phyloP scores from a whole-genome alignment of 176 grass and related monocot genomes.

The Lolium perenne region DNA sequence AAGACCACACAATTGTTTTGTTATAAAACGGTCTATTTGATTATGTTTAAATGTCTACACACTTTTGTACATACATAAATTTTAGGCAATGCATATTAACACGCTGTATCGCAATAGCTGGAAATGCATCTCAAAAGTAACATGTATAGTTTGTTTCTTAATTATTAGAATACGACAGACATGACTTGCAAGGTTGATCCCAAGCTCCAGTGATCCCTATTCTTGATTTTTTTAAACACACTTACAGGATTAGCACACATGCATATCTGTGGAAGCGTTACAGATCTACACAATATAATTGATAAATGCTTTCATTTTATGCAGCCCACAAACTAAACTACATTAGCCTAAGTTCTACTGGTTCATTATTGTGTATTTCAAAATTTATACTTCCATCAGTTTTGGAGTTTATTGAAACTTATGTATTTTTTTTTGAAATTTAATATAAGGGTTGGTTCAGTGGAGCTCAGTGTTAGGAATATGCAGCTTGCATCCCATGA shows the following conservation, averaged over 20 bases:
- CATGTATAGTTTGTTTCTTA: no score
- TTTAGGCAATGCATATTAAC: not conserved
- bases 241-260: not conserved
- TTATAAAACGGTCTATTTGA: constrained; percentile 8
- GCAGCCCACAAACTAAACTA: not conserved
- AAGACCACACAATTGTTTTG: not conserved
- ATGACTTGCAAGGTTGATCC: not conserved
- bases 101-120: not conserved
- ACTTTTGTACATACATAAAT: not conserved
- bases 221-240: not conserved
- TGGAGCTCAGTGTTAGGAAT: not conserved
- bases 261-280: not conserved
- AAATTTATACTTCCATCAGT: not conserved
- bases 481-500: not conserved
- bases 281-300: not conserved
- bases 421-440: not conserved
- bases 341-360: not conserved
- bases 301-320: not conserved
- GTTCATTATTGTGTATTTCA: not conserved
- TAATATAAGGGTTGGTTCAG: not conserved
- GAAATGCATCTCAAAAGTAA: not conserved
- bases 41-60: not conserved
- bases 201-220: not conserved
- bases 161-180: not conserved
- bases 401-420: not conserved